phyloP scores from a whole-genome alignment of 768 basidiomycete species.

The Fomitopsis serialis region DNA sequence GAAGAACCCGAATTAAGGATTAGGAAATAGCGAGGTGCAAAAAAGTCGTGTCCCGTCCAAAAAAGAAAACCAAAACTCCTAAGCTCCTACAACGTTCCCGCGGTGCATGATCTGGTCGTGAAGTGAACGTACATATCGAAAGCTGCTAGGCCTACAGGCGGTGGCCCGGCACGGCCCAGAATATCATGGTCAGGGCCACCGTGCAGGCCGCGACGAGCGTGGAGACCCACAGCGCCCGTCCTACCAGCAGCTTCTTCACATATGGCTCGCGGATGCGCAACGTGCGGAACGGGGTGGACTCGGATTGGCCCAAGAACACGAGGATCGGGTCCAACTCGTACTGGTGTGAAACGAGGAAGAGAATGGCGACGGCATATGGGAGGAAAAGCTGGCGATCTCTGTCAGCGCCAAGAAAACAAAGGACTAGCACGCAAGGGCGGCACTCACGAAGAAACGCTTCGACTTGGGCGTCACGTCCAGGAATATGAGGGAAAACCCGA shows the following conservation, averaged over 20 bases:
- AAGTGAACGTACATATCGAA: conserved; percentile 4
- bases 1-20: conserved; percentile 5
- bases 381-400: conserved; percentile 70
- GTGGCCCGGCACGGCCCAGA: conserved; percentile 95
- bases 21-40: conserved; percentile 1
- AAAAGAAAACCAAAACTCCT: too few species aligned
- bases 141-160: conserved; percentile 66
- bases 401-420: too few species aligned
- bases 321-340: conserved; percentile 97
- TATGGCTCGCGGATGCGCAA: conserved; percentile 91
- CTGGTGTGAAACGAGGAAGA: conserved; percentile 91
- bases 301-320: conserved; percentile 89
- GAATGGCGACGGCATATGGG: conserved; percentile 84
- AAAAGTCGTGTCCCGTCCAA: conserved; percentile 8
- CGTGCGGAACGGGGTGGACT: conserved; percentile 95
- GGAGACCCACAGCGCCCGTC: conserved; percentile 89
- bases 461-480: conserved; percentile 90
- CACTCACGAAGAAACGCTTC: conserved; percentile 90
- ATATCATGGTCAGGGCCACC: conserved; percentile 80
- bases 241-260: conserved; percentile 83
- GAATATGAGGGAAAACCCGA: conserved; percentile 89
- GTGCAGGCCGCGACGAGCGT: conserved; percentile 73
- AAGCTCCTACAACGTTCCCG: conserved; percentile 1
- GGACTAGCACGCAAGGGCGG: background rate
- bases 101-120: conserved; percentile 5